These are phyloP conservation scores for Taxawa tesnikishii DNA, from an alignment of 2,329 filamentous ascomycete species.

Conservation along the genomic window DNA sequence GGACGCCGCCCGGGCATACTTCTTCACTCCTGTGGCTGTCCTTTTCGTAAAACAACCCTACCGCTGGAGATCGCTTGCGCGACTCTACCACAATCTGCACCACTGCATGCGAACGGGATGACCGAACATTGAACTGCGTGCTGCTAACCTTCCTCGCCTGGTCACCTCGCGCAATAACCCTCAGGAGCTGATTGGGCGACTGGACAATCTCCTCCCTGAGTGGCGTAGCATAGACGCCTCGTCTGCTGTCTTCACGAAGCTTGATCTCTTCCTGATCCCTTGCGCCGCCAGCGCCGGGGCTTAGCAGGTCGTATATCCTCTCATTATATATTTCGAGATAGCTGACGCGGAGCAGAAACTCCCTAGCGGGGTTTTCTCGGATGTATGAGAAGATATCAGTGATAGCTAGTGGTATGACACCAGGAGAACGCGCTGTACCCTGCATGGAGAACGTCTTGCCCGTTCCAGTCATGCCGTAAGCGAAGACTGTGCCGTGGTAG, in stretches of 20 bases:
- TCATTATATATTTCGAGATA: constrained; percentile 99
- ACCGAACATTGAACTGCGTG: constrained; percentile 93
- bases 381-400: constrained; percentile 99
- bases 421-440: constrained; percentile 86
- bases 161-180: constrained; percentile 91
- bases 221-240: constrained; percentile 90
- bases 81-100: constrained; percentile 98
- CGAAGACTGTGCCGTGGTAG: constrained; percentile 96
- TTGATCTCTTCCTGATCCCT: constrained; percentile 88
- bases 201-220: constrained; percentile 98
- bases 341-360: constrained; percentile 90
- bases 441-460: constrained; percentile 99
- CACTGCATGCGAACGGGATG: constrained; percentile 94
- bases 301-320: constrained; percentile 86
- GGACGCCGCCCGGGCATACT: constrained; percentile 72
- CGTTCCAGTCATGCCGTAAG: constrained; percentile 97
- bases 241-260: constrained; percentile 86
- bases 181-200: constrained; percentile 84
- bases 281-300: constrained; percentile 48
- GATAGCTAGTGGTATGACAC: constrained; percentile 92
- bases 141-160: constrained; percentile 81
- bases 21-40: constrained; percentile 50
- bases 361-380: constrained; percentile 84
- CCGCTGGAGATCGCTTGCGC: constrained; percentile 57
- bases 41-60: constrained; percentile 25